Evolutionary conservation across 2,329 filamentous ascomycete genomes (phyloP), one percentile per base, ranked within the genome.

Genomic region (Lithohypha guttulata): DNA sequence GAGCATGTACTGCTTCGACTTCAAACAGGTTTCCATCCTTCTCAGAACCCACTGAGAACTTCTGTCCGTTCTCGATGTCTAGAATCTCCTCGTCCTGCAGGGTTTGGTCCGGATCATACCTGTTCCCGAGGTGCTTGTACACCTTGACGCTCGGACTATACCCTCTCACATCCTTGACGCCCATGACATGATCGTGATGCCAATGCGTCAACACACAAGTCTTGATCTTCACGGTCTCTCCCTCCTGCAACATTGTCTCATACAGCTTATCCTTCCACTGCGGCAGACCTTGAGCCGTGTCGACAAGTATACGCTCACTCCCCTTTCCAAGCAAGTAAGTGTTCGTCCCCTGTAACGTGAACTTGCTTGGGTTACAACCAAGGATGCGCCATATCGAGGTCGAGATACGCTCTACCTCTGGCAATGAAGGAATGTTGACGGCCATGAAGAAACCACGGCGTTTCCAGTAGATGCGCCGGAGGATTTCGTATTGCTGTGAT

Each of bases 241-340:
- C 26, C 20, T 15, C 19, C n/a, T 22, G 21, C 27, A 17, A 13
- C 26, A 30, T 75, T 62, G 5, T 66, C 59, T 7, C 21, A 20
- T 2, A 96, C 23, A 98, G 62, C 0, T 74, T 71, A 0, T 69
- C 59, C 28, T 76, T 69, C 89, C 89, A 98, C 22, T 73, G 69
- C 2, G 78, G 73, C 42, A 68, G 73, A 32, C 89, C 91, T 59
- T 94, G 81, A 34, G 83, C 91, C 0, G 87, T 94, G 62, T 98
- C 91, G 54, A 98, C 77, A 15, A 98, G 73, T 42, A 96, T 70
- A 7, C 91, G 78, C 5, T 65, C 62, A 4, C 65, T 58, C 3
- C 87, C 89, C 5, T 73, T 78, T 42, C 91, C 91, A 43, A 98
- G 44, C 13, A 98, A 72, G 59, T 98, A 98, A 22, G 91, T 98